Evolutionary conservation across 352 stramenopile genomes (phyloP), one percentile per base, ranked within the genome.

Genomic region (Phytophthora vignae): DNA sequence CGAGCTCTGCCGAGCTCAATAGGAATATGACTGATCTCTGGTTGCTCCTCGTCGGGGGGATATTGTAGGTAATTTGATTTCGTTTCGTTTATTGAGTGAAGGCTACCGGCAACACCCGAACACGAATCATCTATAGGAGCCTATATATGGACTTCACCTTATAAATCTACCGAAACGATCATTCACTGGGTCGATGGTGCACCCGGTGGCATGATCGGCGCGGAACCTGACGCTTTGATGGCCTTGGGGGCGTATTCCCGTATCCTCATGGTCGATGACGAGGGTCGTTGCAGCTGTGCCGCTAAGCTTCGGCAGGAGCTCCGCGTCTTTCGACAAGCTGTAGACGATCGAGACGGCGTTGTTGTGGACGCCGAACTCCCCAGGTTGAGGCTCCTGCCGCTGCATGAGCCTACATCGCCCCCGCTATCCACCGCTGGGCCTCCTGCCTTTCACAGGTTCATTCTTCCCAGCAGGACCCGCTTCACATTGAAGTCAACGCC

Each of bases 201-300:
- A 40, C 33, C 33, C 27, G 49, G 40, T 31, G 69, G 57, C 56
- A 77, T 69, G 55, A 90, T 75, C 0, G 82, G 78, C 2, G 81
- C 72, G 21, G 92, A 94, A 0, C 87, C 87, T 0, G 93, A 70
- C 2, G 82, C 85, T 17, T 86, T 83, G 33, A 95, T 93, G 1
- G 87, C 85, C 70, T 92, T 92, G 3, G 85, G 85, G 0, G 87
- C 87, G 40, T 92, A 91, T 66, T 95, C 85, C 3, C 85, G 85
- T 67, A 95, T 95, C 29, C 85, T 77, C 72, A 89, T 74, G 12
- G 84, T 87, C 7, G 85, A 93, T 15, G 87, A 93, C 3, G 83
- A 76, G 17, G 66, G 55, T 48, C 72, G 44, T 54, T 60, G 67
- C 11, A 2, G 19, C 7, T 49, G 46, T 46, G 36, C 33, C 38